Base-by-base conservation (phyloP, 805 yeast genomes). In the Candida berthetii region DNA sequence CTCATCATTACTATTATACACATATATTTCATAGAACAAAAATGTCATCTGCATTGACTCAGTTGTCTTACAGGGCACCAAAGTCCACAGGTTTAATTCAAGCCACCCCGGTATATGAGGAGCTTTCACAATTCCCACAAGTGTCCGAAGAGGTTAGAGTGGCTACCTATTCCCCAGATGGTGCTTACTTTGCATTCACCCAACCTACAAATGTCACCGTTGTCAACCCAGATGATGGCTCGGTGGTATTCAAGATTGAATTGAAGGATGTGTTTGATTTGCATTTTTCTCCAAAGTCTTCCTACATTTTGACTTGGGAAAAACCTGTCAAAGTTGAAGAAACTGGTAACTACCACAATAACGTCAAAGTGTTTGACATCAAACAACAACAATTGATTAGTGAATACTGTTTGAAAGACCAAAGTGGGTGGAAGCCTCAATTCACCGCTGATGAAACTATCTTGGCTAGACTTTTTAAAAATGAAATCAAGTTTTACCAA, bases 351-450 rank as follows among this genome's bases (percentile, higher is more conserved):
- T 85, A 80, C 74, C 75, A 71, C 46, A 79, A 87, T 47, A 93
- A 93, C 63, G 87, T 91, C 48, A 78, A 79, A 57, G 74, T 93
- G 43, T 88, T 84, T 77, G 73, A 78, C 49, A 64, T 84, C 38
- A 61, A 61, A 35, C 64, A 67, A 20, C 72, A 72, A 34, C 66
- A 66, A 41, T 65, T 76, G 39, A 65, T 78, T 39, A 75, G 73
- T 45, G 74, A 79, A 48, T 89, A 84, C 72, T 69, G 83, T 39
- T 84, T 86, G 49, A 86, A 84, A 63, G 79, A 80, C 39, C 97
- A 91, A 67, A 77, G 79, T 47, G 91, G 91, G 20, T 91, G 98
- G 97, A 76, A 78, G 58, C 85, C 95, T n/a, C 96, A 88, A 65
- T 89, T 82, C 61, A 85, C 95, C 8, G 72, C 74, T 45, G 93